A percentile compares a stretch with the other conserved stretches of the same genome.
Conservation (phyloP, 371 early-diverging fungal genomes). For the Rhizopus sp. region DNA sequence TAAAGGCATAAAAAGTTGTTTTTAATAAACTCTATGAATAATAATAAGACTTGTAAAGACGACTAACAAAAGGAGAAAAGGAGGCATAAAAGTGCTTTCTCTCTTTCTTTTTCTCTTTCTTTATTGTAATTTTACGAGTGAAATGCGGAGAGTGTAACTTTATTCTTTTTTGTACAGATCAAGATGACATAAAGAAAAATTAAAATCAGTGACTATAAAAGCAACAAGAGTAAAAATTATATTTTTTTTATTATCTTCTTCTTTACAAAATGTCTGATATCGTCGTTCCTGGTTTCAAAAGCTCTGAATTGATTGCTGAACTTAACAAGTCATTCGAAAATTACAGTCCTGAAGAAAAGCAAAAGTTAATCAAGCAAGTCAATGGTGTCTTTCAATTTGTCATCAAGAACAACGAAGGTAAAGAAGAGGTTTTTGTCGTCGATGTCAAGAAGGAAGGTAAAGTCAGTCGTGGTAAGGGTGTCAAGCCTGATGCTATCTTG, state of each 20-base stretch:
- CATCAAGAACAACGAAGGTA: conserved; percentile 65
- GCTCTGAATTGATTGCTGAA: conserved; percentile 45
- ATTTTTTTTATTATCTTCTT: neutral
- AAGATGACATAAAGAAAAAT: neutral
- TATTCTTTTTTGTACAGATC: neutral
- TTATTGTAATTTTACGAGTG: neutral
- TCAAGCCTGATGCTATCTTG: conserved; percentile 69
- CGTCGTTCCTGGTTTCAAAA: conserved; percentile 48
- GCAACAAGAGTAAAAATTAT: neutral
- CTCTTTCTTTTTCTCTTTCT: too few relatives aligned
- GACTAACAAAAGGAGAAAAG: too few relatives aligned
- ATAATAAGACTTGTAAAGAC: too few relatives aligned
- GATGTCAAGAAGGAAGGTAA: conserved; percentile 73
- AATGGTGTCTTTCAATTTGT: conserved; percentile 88
- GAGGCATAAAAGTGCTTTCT: too few relatives aligned
- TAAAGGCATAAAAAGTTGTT: too few relatives aligned
- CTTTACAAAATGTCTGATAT: conserved; percentile 40
- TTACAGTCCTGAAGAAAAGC: conserved; percentile 34
- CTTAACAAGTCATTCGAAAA: conserved; percentile 38
- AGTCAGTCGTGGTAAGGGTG: conserved; percentile 66
- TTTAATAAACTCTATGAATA: too few relatives aligned
- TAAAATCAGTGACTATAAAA: neutral
- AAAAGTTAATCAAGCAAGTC: conserved; percentile 52
- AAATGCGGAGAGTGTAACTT: neutral
- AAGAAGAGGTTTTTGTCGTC: conserved; percentile 74